A percentile compares a stretch with the other conserved stretches of the same genome.
These are phyloP conservation scores for Fusarium ramigenum DNA, from an alignment of 2,329 filamentous ascomycete genomes.

Conservation along the genomic window DNA sequence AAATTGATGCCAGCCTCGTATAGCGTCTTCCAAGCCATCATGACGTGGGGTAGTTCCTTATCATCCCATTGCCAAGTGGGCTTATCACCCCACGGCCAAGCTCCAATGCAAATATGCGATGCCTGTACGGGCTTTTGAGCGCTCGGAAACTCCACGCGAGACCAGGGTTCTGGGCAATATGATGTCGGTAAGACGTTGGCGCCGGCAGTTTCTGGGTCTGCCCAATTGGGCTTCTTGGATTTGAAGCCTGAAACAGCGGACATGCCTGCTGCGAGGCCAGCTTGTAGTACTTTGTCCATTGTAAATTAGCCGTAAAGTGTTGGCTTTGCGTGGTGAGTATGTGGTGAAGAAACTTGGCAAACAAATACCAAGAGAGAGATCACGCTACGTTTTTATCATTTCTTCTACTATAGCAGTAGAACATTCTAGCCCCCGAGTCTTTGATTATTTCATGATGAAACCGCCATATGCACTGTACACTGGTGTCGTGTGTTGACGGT, in stretches of 20 bases:
- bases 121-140: background rate
- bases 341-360: background rate
- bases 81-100: slow-evolving; percentile 16
- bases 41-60: background rate
- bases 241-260: background rate
- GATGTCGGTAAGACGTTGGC: background rate
- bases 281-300: background rate
- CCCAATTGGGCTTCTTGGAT: slow-evolving; percentile 6
- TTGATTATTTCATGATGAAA: background rate
- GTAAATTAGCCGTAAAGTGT: background rate
- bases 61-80: slow-evolving; percentile 7
- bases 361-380: background rate
- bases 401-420: no score
- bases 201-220: background rate
- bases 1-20: slow-evolving; percentile 16
- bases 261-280: background rate
- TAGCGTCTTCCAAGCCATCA: slow-evolving; percentile 8
- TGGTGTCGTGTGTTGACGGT: background rate
- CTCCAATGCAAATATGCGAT: background rate
- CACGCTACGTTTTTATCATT: no score
- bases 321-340: no score
- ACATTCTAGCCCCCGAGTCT: background rate
- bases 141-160: background rate
- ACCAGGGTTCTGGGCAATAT: background rate
- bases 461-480: no score